These are phyloP conservation scores for Penicillium atrosanguineum DNA, from an alignment of 495 filamentous ascomycete species.

Conservation along the genomic window DNA sequence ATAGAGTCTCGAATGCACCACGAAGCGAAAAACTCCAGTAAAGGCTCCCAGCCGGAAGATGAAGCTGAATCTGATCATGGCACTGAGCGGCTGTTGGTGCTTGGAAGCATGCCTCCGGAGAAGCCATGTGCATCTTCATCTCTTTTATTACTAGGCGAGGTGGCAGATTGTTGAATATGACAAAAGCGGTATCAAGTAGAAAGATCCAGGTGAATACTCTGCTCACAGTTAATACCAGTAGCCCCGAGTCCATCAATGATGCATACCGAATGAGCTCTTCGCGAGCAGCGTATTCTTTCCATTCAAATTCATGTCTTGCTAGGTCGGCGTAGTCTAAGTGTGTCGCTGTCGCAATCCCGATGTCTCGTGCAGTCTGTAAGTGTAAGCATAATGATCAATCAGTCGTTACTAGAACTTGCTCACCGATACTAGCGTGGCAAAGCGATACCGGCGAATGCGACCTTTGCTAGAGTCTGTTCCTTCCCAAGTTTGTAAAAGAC, in stretches of 20 bases:
- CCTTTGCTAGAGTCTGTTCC: slow-evolving; percentile 21
- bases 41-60: slow-evolving; percentile 3
- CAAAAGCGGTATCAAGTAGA: slow-evolving; percentile 27
- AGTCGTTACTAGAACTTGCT: not conserved
- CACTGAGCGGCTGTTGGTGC: slow-evolving; percentile 22
- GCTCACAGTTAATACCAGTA: not conserved
- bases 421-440: slow-evolving; percentile 23
- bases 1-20: slow-evolving; percentile 12
- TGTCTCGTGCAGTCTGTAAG: slow-evolving; percentile 20
- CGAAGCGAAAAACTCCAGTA: slow-evolving; percentile 20
- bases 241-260: not conserved
- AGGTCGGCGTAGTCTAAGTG: slow-evolving; percentile 15
- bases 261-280: slow-evolving; percentile 24
- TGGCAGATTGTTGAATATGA: slow-evolving; percentile 29
- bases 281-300: slow-evolving; percentile 20
- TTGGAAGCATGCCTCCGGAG: slow-evolving; percentile 32
- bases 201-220: slow-evolving; percentile 25
- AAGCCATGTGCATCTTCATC: slow-evolving; percentile 28
- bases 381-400: not conserved
- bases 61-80: slow-evolving; percentile 8
- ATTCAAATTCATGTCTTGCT: slow-evolving; percentile 21
- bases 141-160: slow-evolving; percentile 33
- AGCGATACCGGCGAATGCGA: slow-evolving; percentile 22
- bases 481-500: slow-evolving; percentile 28
- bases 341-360: slow-evolving; percentile 17